Evolutionary conservation across 495 filamentous ascomycete genomes (phyloP), one percentile per base, ranked within the genome.

Genomic region (Cercophora newfieldiana): DNA sequence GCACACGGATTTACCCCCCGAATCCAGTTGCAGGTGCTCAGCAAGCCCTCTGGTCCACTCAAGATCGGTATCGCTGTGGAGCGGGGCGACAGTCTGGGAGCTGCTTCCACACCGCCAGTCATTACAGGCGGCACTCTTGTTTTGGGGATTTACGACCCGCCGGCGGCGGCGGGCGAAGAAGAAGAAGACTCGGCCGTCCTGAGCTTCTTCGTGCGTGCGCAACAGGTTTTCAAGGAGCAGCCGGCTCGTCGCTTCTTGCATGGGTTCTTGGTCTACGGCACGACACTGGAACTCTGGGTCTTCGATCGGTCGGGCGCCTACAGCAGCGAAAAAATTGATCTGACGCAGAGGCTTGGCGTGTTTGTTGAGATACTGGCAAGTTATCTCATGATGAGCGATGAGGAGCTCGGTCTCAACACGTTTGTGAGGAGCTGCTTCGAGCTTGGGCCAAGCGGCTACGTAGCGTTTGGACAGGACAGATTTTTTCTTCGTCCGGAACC

Each of bases 291-390:
- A 44, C 59, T 62, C 25, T 62, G 59, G 59, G 26, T 62, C 18
- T 62, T 62, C 16, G 59, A 62, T 62, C 59, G 59, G 3, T 62
- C 59, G 47, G 59, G 59, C 6, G 59, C 59, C 22, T 62, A 62
- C 47, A 62, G 59, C 59, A 51, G 44, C 44, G 59, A 53, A 24
- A 51, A 19, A 14, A 12, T 62, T 14, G 59, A 62, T 44, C 8
- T 62, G 14, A 16, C 14, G 3, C 44, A 62, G 22, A 19, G 16
- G 3, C 47, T 44, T 12, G 44, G 51, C 48, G 12, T 51, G 48
- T 24, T 62, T 2, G 48, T 53, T 21, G 21, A n/a, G 44, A 24
- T 25, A 18, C 44, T 62, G 44, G 24, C 24, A 14, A 25, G 44
- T 21, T 62, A 62, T 31, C 37, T 47, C 19, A 16, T 29, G 24